Evolutionary conservation across 108 stramenopile genomes (phyloP), one percentile per base, ranked within the genome.

Genomic region (Conticribra weissflogii): DNA sequence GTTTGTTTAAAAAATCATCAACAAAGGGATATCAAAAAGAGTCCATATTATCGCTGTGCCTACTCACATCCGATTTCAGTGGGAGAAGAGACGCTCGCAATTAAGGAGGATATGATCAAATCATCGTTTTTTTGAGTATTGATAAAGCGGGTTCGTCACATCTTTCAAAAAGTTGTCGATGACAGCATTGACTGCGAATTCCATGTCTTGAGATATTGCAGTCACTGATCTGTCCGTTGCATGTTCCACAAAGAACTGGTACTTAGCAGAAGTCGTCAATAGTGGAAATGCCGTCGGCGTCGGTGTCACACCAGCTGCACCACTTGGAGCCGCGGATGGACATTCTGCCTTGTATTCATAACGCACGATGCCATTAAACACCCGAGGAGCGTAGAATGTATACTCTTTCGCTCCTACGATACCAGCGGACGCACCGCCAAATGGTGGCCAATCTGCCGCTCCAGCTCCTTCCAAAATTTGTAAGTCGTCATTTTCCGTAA

Each of bases 301-400:
- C 19, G 52, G 54, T 2, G 54, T 56, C 22, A 18, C 32, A 34
- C 27, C 21, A 28, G 55, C 27, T 5, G 50, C 34, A 32, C 22
- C 34, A 54, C 74, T 76, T 22, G 74, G 74, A 22, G 74, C 28
- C 1, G 58, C 59, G 18, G 57, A 65, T 25, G 59, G 59, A 54
- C 74, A 76, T 68, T 67, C 60, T 16, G 66, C 66, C 24, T 48
- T 27, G 30, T 63, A 62, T 25, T 76, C 74, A 60, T 76, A 76
- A 32, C 59, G 31, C 49, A 76, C 25, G 0, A 49, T 76, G 16
- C 66, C 65, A 46, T 67, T 76, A 31, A 67, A 67, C 3, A 76
- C 66, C 61, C 74, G 74, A 44, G 74, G 74, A 24, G 74, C 59
- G 27, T 68, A 76, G 53, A 76, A 76, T 15, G 66, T 76, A 54